Percentiles rank a stretch among this genome's conserved stretches.
Conservation (phyloP, 2,329 filamentous ascomycete genomes). For the Beauveria australis region DNA sequence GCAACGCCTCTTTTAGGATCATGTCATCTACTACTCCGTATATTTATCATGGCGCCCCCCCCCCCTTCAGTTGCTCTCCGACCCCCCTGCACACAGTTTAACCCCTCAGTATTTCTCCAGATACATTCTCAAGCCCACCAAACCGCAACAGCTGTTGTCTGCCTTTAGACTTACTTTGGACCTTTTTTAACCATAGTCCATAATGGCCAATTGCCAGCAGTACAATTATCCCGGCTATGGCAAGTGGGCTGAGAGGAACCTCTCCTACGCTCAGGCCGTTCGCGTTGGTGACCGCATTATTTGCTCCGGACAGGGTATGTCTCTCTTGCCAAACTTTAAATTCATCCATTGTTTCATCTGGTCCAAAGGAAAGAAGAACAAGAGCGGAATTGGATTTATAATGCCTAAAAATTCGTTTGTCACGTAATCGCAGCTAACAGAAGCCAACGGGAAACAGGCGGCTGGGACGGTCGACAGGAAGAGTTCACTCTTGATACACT, state of each 20-base stretch:
- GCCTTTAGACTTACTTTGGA: neutral
- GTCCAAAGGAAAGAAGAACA: too few species aligned
- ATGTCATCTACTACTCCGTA: neutral
- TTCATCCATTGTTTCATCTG: neutral
- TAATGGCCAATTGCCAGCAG: neutral
- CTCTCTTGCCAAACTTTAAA: neutral
- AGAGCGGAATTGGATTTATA: too few species aligned
- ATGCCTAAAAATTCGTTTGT: neutral
- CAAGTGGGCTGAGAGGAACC: slow-evolving; percentile 21
- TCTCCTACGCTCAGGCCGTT: slow-evolving; percentile 38
- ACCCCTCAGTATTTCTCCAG: neutral
- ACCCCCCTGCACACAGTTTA: neutral
- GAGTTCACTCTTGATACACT: neutral
- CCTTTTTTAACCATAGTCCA: neutral
- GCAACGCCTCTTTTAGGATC: neutral
- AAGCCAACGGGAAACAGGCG: neutral
- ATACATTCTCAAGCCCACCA: neutral
- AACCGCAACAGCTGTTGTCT: neutral
- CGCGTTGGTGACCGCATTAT: slow-evolving; percentile 40
- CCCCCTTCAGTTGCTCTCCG: neutral
- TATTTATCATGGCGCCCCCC: neutral
- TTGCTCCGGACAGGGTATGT: slow-evolving; percentile 36
- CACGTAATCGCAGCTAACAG: neutral
- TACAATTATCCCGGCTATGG: slow-evolving; percentile 24
- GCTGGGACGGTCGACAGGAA: neutral